Percentiles rank a stretch among this genome's conserved stretches.
phyloP scores from a whole-genome alignment of 2,329 filamentous ascomycete species.

The Ceratocystiopsis sp. region DNA sequence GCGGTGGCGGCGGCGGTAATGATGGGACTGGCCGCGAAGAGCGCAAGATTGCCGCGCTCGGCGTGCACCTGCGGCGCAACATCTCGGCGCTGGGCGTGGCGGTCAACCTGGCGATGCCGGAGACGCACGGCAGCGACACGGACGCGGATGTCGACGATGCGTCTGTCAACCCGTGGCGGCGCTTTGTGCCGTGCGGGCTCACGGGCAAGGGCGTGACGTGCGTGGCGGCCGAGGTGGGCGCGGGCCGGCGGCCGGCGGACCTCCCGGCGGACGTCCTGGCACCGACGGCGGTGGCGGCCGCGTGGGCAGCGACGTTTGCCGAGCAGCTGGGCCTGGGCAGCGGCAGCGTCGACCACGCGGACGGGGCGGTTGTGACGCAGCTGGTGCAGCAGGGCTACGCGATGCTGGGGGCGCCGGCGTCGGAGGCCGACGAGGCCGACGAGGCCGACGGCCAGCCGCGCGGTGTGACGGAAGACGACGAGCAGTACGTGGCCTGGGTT shows the following conservation, averaged over 20 bases:
- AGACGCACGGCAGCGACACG: slow-evolving; percentile 11
- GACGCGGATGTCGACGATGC: slow-evolving; percentile 13
- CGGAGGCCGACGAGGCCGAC: background rate
- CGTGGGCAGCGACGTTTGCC: slow-evolving; percentile 7
- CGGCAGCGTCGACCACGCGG: slow-evolving; percentile 4
- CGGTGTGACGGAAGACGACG: too few relatives aligned
- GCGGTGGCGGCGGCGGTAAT: background rate
- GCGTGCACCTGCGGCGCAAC: slow-evolving; percentile 76
- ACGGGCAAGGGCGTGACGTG: slow-evolving; percentile 67
- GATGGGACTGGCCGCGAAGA: slow-evolving; percentile 12
- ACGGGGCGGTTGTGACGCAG: background rate
- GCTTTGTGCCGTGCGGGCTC: slow-evolving; percentile 84
- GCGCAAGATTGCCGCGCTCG: slow-evolving; percentile 75
- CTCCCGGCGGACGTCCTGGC: slow-evolving; percentile 7
- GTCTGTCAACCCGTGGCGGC: slow-evolving; percentile 33
- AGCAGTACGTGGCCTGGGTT: too few relatives aligned
- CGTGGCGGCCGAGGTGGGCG: slow-evolving; percentile 34
- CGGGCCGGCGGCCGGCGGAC: slow-evolving; percentile 5
- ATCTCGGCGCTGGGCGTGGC: slow-evolving; percentile 74
- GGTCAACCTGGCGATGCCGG: slow-evolving; percentile 54
- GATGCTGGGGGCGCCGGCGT: background rate
- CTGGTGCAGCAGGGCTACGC: slow-evolving; percentile 2
- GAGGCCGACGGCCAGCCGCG: background rate
- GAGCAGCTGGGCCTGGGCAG: slow-evolving; percentile 4
- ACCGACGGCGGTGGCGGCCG: slow-evolving; percentile 4